phyloP scores from a whole-genome alignment of 768 basidiomycete species.

The Agaricus sinodeliciosus region DNA sequence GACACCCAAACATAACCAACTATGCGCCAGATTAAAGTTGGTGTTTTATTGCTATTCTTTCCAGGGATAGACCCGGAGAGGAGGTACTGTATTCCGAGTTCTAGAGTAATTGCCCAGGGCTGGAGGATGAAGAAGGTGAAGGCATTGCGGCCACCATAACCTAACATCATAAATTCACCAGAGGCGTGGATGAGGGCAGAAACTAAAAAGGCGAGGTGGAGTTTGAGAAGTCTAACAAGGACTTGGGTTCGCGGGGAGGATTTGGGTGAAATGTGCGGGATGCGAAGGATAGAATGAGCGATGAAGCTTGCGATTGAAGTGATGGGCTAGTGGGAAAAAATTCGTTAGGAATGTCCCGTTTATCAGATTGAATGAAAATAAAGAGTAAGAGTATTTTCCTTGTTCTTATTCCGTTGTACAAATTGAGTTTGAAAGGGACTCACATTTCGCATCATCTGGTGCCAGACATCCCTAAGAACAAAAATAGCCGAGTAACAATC shows the following conservation, averaged over 20 bases:
- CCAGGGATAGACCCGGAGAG: conserved; percentile 6
- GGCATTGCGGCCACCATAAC: conserved; percentile 14
- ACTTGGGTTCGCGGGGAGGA: conserved; percentile 14
- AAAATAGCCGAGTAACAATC: too few relatives aligned
- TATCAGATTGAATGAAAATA: neutral
- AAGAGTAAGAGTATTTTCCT: neutral
- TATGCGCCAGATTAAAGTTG: neutral
- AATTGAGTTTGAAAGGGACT: conserved; percentile 8
- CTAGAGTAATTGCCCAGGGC: conserved; percentile 22
- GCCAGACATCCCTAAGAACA: conserved; percentile 22
- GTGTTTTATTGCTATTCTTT: neutral
- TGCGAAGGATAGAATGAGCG: conserved; percentile 18
- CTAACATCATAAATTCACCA: conserved; percentile 22
- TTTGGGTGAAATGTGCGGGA: conserved; percentile 20
- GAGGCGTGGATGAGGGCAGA: conserved; percentile 23
- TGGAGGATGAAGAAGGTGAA: conserved; percentile 24
- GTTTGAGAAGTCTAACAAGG: conserved; percentile 12
- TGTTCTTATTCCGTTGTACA: neutral
- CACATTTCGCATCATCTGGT: conserved; percentile 30
- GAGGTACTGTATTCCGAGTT: conserved; percentile 15
- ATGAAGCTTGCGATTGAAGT: neutral
- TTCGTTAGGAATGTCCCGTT: neutral
- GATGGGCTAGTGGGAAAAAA: neutral
- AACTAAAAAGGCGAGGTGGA: conserved; percentile 23
- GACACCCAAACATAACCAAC: conserved; percentile 11